Percentiles rank a stretch among this genome's conserved stretches.
These are phyloP conservation scores for Termitomyces sp. DNA, from an alignment of 768 basidiomycete species.

Conservation along the genomic window DNA sequence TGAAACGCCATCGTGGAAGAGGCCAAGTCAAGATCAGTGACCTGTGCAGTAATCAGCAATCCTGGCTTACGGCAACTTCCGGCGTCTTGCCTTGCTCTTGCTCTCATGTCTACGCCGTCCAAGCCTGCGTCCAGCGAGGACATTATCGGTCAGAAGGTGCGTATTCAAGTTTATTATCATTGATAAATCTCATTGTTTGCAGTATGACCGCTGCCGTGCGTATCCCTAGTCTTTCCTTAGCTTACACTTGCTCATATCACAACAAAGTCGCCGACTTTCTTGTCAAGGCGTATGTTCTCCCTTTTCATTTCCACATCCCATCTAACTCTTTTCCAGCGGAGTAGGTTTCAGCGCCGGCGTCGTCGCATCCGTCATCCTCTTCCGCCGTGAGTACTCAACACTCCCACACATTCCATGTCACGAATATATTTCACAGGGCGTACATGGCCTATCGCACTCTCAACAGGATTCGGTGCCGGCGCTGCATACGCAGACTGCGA, in stretches of 20 bases:
- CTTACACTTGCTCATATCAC: constrained; percentile 7
- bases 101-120: constrained; percentile 41
- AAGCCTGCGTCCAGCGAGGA: constrained; percentile 85
- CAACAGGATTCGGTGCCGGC: constrained; percentile 83
- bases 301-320: neutral
- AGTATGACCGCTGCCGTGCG: constrained; percentile 87
- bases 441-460: constrained; percentile 85
- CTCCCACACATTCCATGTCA: neutral
- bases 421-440: constrained; percentile 50
- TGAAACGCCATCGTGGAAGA: constrained; percentile 57
- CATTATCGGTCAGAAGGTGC: constrained; percentile 85
- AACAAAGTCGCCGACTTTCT: constrained; percentile 69
- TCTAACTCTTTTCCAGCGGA: constrained; percentile 43
- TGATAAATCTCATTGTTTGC: constrained; percentile 11
- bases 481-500: constrained; percentile 91
- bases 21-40: neutral
- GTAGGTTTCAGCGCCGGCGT: constrained; percentile 88
- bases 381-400: constrained; percentile 65
- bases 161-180: neutral
- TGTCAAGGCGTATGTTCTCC: constrained; percentile 70
- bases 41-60: neutral
- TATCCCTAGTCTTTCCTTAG: constrained; percentile 17
- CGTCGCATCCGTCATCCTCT: constrained; percentile 83
- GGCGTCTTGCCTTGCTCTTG: constrained; percentile 10
- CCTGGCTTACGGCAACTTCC: constrained; percentile 26